phyloP scores from a whole-genome alignment of 805 yeast species.

The Pichia gijzeniarum region DNA sequence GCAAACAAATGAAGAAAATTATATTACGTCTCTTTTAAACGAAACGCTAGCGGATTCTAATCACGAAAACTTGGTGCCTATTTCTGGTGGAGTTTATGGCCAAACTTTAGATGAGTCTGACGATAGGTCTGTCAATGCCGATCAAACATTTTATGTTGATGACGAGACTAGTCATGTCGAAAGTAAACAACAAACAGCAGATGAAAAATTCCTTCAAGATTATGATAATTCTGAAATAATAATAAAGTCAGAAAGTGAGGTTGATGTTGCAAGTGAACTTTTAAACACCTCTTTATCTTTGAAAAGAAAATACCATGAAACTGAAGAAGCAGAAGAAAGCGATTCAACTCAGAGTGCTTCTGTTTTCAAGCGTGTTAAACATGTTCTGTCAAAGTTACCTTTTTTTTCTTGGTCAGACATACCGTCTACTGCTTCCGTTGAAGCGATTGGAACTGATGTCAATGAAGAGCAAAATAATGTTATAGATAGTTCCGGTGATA shows the following conservation, averaged over 20 bases:
- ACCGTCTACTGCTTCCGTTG: too few relatives aligned
- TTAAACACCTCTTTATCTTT: neutral
- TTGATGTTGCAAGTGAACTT: neutral
- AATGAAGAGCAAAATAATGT: too few relatives aligned
- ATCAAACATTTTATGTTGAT: constrained; percentile 8
- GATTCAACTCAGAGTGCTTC: neutral
- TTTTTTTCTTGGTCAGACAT: neutral
- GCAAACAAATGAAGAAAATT: neutral
- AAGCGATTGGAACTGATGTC: neutral
- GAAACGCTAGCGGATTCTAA: neutral
- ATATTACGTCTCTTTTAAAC: constrained; percentile 2
- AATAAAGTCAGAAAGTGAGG: neutral
- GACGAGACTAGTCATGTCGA: constrained; percentile 2
- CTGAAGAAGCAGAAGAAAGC: neutral
- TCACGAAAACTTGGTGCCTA: neutral
- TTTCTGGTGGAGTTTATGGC: constrained; percentile 5
- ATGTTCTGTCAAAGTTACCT: neutral
- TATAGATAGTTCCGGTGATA: too few relatives aligned
- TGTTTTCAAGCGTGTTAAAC: constrained; percentile 7
- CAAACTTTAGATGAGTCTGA: constrained; percentile 2
- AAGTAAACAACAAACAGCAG: constrained; percentile 2
- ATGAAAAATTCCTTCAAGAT: neutral
- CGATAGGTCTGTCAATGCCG: constrained; percentile 1
- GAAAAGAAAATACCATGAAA: neutral
- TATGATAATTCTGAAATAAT: neutral